phyloP scores from a whole-genome alignment of 768 basidiomycete species.

The Trametes punicea region DNA sequence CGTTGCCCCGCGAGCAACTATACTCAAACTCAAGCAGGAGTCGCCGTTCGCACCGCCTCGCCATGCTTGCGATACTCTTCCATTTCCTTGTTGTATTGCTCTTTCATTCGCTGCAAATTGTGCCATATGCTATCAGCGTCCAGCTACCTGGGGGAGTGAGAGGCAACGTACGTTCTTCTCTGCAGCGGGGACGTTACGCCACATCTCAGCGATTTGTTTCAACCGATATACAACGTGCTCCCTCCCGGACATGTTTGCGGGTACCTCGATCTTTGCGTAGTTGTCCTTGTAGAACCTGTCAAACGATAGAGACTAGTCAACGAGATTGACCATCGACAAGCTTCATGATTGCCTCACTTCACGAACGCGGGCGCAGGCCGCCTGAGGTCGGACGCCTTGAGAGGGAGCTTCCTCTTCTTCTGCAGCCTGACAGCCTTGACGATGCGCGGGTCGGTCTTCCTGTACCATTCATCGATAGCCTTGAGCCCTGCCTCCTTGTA shows the following conservation, averaged over 20 bases:
- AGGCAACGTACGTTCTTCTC: slow-evolving; percentile 13
- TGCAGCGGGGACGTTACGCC: not conserved
- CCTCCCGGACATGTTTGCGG: not conserved
- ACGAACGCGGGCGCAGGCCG: not conserved
- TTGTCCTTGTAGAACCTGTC: not conserved
- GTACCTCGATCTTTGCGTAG: not conserved
- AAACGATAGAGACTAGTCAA: not conserved
- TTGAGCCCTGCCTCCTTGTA: not conserved
- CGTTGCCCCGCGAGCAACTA: not conserved
- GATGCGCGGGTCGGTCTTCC: slow-evolving; percentile 7
- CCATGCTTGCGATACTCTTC: not conserved
- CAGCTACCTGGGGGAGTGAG: too few species aligned
- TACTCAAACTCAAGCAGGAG: not conserved
- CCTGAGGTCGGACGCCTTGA: not conserved
- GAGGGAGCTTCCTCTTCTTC: not conserved
- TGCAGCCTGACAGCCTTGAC: slow-evolving; percentile 4
- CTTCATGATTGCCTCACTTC: not conserved
- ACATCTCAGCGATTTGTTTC: not conserved
- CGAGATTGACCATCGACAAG: not conserved
- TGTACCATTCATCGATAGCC: not conserved
- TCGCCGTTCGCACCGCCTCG: not conserved
- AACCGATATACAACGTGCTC: not conserved
- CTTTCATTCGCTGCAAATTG: not conserved
- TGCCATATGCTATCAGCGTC: too few species aligned
- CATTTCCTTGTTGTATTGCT: not conserved